A percentile compares a stretch with the other conserved stretches of the same genome.
phyloP scores from a whole-genome alignment of 805 yeast genomes.

The Teunomyces stri region DNA sequence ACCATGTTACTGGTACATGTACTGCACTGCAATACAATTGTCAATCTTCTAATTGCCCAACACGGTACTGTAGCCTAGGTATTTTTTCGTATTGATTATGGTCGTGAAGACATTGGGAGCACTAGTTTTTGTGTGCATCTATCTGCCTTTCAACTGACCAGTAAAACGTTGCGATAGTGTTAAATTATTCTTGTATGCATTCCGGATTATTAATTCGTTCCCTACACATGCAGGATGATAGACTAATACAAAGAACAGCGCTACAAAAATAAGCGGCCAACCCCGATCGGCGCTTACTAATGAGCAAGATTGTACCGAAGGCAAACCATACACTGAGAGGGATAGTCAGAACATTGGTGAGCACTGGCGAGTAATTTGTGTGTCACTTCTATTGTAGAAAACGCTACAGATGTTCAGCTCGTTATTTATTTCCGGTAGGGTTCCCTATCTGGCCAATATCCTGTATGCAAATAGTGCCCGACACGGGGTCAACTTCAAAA shows the following conservation, averaged over 20 bases:
- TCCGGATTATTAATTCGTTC: not conserved
- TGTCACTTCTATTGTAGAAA: too few relatives aligned
- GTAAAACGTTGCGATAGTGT: slow-evolving; percentile 2
- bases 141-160: not conserved
- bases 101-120: not conserved
- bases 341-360: too few relatives aligned
- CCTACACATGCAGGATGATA: not conserved
- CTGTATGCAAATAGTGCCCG: slow-evolving; percentile 1
- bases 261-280: not conserved
- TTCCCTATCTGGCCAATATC: not conserved
- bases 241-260: too few relatives aligned
- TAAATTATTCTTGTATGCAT: not conserved
- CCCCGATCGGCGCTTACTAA: not conserved
- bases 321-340: too few relatives aligned
- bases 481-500: not conserved
- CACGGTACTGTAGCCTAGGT: too few relatives aligned
- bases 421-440: too few relatives aligned
- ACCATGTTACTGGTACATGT: too few relatives aligned
- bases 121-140: not conserved
- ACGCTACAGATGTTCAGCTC: too few relatives aligned
- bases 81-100: not conserved
- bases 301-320: too few relatives aligned
- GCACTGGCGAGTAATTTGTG: too few relatives aligned
- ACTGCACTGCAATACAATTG: not conserved
- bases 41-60: too few relatives aligned